Percentiles rank a stretch among this genome's conserved stretches.
Evolutionary conservation across 345 rosid genomes (phyloP).

Genomic region (Draba incana): DNA sequence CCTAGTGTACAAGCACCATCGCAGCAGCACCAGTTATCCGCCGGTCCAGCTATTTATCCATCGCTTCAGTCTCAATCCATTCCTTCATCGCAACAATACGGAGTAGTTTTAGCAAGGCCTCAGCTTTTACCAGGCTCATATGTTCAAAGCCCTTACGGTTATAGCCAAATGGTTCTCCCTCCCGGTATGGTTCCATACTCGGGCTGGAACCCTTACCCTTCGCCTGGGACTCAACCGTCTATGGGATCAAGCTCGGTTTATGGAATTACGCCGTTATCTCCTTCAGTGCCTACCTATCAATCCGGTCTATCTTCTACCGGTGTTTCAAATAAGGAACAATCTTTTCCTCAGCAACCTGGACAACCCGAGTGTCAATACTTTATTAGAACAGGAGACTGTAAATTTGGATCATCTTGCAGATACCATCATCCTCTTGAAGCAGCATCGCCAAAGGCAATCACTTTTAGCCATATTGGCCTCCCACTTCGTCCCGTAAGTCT

Average conservation of each 20-base stretch:
- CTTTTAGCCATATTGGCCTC: slow-evolving; percentile 71
- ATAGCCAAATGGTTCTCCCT: slow-evolving; percentile 60
- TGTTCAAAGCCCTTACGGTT: slow-evolving; percentile 70
- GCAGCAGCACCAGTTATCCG: slow-evolving; percentile 45
- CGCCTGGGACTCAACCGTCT: slow-evolving; percentile 61
- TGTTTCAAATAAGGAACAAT: slow-evolving; percentile 63
- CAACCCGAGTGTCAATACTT: slow-evolving; percentile 87
- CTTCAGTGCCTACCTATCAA: slow-evolving; percentile 66
- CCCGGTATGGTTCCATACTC: slow-evolving; percentile 72
- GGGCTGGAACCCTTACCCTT: slow-evolving; percentile 71
- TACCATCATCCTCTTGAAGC: slow-evolving; percentile 85
- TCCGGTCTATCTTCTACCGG: slow-evolving; percentile 49
- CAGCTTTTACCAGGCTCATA: slow-evolving; percentile 70
- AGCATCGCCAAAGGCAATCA: slow-evolving; percentile 48
- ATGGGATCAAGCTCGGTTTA: slow-evolving; percentile 63
- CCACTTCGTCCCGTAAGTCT: slow-evolving; percentile 85
- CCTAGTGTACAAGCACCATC: slow-evolving; percentile 53
- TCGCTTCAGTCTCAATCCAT: slow-evolving; percentile 59
- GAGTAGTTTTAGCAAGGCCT: slow-evolving; percentile 72
- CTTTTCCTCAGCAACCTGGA: slow-evolving; percentile 86
- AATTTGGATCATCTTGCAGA: slow-evolving; percentile 81
- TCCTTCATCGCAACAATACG: slow-evolving; percentile 76
- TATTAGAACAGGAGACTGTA: slow-evolving; percentile 89
- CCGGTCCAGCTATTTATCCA: slow-evolving; percentile 60
- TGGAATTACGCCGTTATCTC: slow-evolving; percentile 61